Evolutionary conservation across 306 rosid species (phyloP).

Genomic region (Trifolium pratense): DNA sequence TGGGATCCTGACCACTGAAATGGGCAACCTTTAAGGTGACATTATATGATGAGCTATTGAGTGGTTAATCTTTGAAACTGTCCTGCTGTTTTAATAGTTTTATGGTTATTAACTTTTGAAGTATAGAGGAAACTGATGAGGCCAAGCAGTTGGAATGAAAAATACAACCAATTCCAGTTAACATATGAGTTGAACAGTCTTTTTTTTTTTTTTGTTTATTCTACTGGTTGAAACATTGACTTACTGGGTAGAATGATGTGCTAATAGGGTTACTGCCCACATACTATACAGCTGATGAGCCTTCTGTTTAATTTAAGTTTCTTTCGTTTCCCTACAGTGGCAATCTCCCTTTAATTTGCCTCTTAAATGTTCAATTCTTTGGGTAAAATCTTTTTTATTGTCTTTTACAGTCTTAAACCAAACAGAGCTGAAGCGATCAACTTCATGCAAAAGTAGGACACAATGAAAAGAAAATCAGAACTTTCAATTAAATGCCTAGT

Average conservation of each 20-base stretch:
- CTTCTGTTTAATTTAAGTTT: background rate
- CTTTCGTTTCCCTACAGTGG: conserved; percentile 12
- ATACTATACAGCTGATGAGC: background rate
- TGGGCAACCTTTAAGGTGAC: conserved; percentile 29
- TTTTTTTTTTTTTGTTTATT: background rate
- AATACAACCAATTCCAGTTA: conserved; percentile 2
- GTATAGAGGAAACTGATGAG: conserved; percentile 27
- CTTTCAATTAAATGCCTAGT: conserved; percentile 12
- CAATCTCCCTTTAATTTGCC: background rate
- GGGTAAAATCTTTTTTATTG: background rate
- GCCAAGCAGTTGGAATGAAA: conserved; percentile 22
- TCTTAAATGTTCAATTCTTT: background rate
- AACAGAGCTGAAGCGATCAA: conserved; percentile 9
- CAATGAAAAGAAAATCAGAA: conserved; percentile 20
- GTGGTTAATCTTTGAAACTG: conserved; percentile 11
- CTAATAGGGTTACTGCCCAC: background rate
- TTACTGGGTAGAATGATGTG: conserved; percentile 9
- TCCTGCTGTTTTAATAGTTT: conserved; percentile 14
- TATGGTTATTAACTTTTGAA: background rate
- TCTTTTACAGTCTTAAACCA: conserved; percentile 20
- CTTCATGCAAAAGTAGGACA: conserved; percentile 24
- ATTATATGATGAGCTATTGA: conserved; percentile 15
- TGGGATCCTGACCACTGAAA: conserved; percentile 18
- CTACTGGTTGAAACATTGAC: conserved; percentile 13
- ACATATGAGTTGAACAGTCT: background rate